Base-by-base conservation (phyloP, 306 rosid genomes). In the Spatholobus suberectus region DNA sequence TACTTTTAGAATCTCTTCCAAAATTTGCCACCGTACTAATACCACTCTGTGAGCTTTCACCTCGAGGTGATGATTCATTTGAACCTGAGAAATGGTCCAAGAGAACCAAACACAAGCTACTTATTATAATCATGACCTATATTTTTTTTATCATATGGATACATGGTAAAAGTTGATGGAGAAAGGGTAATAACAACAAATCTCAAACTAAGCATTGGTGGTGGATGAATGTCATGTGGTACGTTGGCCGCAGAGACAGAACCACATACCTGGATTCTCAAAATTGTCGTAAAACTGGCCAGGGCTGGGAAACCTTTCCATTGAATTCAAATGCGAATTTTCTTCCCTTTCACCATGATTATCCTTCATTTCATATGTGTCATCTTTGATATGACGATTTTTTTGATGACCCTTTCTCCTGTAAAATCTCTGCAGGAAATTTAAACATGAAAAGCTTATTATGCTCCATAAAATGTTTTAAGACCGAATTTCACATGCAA, bases 71-170 rank as follows among this genome's bases (percentile, higher is more conserved):
- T 76, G 77, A 82, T 78, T 88, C 89, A n/a, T 75, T 88, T 83
- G 83, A 26, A 63, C 87, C 88, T 7, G 90, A 41, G 77, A 72
- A 85, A 43, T 86, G 91, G 83, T 75, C 90, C 93, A 82, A 87
- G 88, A 77, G 90, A 86, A 54, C 87, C 91, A 87, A 92, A 86
- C 90, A 91, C 96, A 12, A 88, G 90, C 82, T 80, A 89, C 69
- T 82, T 88, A 17, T 88, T 55, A 23, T 86, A 41, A 68, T 73
- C 76, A 76, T 84, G 79, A 23, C 84, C 80, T 52, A 75, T 67
- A 73, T 78, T 3, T 29, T 6, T 90, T 55, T 84, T 81, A 70
- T 88, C 89, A 76, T 83, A 92, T 5, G 86, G 82, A 88, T 84
- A 84, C 43, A 90, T 11, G 89, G 80, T 85, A 62, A 86, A 89